Conservation (phyloP, 106 monocot species). For the Xerophyta viscosa region DNA sequence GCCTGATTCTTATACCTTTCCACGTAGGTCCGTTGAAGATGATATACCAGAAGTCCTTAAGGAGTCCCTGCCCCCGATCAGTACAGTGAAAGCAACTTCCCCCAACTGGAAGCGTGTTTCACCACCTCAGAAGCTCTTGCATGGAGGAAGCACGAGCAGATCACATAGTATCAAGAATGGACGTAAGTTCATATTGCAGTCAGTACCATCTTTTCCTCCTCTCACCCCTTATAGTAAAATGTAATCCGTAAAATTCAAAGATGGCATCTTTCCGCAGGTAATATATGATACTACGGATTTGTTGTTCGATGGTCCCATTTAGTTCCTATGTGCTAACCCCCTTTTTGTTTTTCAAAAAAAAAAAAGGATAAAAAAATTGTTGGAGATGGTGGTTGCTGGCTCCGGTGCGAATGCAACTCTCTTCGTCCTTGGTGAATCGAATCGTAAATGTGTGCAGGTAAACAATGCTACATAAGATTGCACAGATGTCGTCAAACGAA, state of each 20-base stretch:
- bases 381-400: too few relatives aligned
- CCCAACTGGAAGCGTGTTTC: slow-evolving; percentile 63
- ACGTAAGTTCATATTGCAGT: slow-evolving; percentile 42
- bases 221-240: slow-evolving; percentile 47
- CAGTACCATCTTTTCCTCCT: slow-evolving; percentile 50
- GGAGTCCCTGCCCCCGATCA: slow-evolving; percentile 10
- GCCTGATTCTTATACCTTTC: slow-evolving; percentile 19
- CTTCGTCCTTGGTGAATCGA: too few relatives aligned
- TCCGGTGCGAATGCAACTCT: too few relatives aligned
- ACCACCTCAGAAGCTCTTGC: slow-evolving; percentile 20
- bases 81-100: slow-evolving; percentile 24
- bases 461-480: too few relatives aligned
- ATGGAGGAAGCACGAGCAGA: slow-evolving; percentile 14
- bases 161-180: slow-evolving; percentile 24
- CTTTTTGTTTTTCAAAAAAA: too few relatives aligned
- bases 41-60: slow-evolving; percentile 44
- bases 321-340: too few relatives aligned
- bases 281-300: too few relatives aligned
- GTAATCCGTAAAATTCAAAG: slow-evolving; percentile 3
- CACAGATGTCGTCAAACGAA: too few relatives aligned
- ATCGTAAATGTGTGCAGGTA: too few relatives aligned
- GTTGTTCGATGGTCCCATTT: too few relatives aligned
- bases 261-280: too few relatives aligned
- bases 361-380: too few relatives aligned
- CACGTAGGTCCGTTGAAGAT: slow-evolving; percentile 10